Base-by-base conservation (phyloP, 2,329 filamentous ascomycete species). In the Claviceps cyperi region DNA sequence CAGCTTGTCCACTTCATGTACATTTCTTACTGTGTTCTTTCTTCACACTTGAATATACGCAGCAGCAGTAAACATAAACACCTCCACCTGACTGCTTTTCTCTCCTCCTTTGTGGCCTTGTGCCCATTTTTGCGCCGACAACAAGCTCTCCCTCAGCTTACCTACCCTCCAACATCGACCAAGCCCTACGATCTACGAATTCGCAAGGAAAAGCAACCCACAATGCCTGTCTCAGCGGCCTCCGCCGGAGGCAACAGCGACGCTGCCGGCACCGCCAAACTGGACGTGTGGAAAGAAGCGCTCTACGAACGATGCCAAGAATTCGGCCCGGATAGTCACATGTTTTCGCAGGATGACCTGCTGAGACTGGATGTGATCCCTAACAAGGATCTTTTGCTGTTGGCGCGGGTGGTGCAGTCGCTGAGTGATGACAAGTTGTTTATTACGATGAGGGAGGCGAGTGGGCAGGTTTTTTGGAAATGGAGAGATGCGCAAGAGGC, bases 381-480 rank as follows among this genome's bases (percentile, higher is more conserved):
- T 5, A 72, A 75, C 47, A 68, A 74, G 53, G 74, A 81, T 60
- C 63, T 78, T 54, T 63, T 70, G 59, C 69, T 75, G 45, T 72
- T 83, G 21, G 62, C 79, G 50, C 66, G 68, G 50, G 73, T 80
- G 15, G 69, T 81, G 40, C 76, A 81, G 63, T 69, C 65, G 36
- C 71, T 83, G 48, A 74, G 73, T 52, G 69, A 79, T 57, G 78
- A 83, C 59, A 77, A 76, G 61, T 71, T 82, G 38, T 76, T 83
- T 57, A 66, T 69, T 47, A 68, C 66, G 43, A 68, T 69, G 65
- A 61, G 65, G 52, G 66, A 69, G 58, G 59, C 64, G 45, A 66
- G 65, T 37, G 65, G 66, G 44, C 62, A 68, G 54, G 64, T 69
- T 46, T 52, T 66, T 35, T 84, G 79, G 78, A 73, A 74, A 57